phyloP scores from a whole-genome alignment of 768 basidiomycete species.

The Rhodocollybia butyracea region DNA sequence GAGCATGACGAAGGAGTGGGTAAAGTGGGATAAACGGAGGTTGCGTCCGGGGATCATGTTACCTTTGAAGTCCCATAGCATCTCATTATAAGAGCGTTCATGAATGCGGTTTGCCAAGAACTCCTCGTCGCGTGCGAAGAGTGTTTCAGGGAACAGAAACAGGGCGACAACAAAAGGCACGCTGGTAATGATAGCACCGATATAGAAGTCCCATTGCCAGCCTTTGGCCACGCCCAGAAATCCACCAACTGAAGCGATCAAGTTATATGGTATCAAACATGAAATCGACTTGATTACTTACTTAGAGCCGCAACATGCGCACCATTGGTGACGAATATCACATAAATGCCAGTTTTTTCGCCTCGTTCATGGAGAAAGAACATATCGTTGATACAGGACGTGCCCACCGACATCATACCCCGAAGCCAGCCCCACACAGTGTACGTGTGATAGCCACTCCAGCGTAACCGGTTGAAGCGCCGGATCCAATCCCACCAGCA shows the following conservation, averaged over 20 bases:
- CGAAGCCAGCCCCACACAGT: constrained; percentile 10
- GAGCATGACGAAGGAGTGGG: not conserved
- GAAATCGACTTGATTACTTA: not conserved
- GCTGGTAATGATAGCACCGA: not conserved
- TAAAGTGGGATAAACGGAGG: not conserved
- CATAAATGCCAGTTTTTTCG: constrained; percentile 16
- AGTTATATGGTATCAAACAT: not conserved
- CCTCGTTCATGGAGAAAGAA: constrained; percentile 17
- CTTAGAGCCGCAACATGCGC: constrained; percentile 9
- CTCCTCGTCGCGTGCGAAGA: constrained; percentile 12
- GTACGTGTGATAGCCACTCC: constrained; percentile 6
- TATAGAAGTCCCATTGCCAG: not conserved
- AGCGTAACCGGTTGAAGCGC: not conserved
- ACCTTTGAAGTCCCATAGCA: constrained; percentile 11
- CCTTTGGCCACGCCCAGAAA: not conserved
- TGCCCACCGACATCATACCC: constrained; percentile 15
- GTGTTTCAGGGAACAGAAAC: not conserved
- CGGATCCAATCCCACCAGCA: not conserved
- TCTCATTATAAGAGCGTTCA: constrained; percentile 8
- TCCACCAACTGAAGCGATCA: not conserved
- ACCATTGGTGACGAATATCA: constrained; percentile 13
- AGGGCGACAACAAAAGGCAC: constrained; percentile 2
- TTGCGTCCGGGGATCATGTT: not conserved
- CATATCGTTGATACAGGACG: constrained; percentile 14
- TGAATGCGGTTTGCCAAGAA: too few relatives aligned